A percentile compares a stretch with the other conserved stretches of the same genome.
Evolutionary conservation across 805 yeast genomes (phyloP).

Genomic region (Spathaspora gorwiae): DNA sequence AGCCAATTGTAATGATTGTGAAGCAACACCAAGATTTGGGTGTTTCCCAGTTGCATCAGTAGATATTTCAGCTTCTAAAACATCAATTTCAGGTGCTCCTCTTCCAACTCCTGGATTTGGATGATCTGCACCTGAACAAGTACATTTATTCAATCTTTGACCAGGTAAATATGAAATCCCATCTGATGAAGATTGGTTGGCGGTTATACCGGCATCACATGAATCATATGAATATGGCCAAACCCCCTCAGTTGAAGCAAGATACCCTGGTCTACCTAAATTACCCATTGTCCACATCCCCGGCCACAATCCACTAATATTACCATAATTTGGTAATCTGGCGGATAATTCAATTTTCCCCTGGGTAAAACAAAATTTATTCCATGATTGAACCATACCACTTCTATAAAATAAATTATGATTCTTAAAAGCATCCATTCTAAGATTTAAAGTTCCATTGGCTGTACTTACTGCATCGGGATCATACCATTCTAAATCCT

Average conservation of each 20-base stretch:
- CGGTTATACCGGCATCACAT: conserved; percentile 39
- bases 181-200: conserved; percentile 38
- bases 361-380: conserved; percentile 33
- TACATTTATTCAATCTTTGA: conserved; percentile 30
- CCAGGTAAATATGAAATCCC: conserved; percentile 40
- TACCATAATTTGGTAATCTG: conserved; percentile 32
- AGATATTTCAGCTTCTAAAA: conserved; percentile 77
- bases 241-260: conserved; percentile 34
- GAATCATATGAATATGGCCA: conserved; percentile 39
- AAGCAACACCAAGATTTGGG: conserved; percentile 58
- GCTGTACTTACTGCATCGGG: conserved; percentile 40
- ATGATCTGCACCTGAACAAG: conserved; percentile 34
- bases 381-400: conserved; percentile 40
- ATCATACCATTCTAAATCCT: conserved; percentile 42
- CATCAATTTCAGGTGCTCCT: conserved; percentile 72
- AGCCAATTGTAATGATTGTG: conserved; percentile 90
- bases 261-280: conserved; percentile 36
- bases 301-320: conserved; percentile 38
- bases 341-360: conserved; percentile 31
- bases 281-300: conserved; percentile 42
- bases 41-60: conserved; percentile 27
- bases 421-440: conserved; percentile 37
- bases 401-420: conserved; percentile 34
- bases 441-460: conserved; percentile 30
- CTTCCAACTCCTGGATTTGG: conserved; percentile 36